These are phyloP conservation scores for Boletus putidus DNA, from an alignment of 1,284 basidiomycete species.

Conservation along the genomic window DNA sequence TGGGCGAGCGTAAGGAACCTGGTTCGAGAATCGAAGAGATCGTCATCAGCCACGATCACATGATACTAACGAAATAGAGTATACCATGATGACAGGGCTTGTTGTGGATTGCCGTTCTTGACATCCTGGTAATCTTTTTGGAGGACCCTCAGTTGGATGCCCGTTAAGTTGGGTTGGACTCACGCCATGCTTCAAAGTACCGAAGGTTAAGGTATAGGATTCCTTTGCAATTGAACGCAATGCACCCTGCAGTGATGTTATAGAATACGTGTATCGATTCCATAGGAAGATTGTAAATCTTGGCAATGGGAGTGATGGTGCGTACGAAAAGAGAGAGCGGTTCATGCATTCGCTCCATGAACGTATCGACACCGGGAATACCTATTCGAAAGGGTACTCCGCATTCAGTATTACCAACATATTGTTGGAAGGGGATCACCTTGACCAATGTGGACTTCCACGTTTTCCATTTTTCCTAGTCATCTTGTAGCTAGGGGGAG, in stretches of 20 bases:
- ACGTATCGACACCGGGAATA: not conserved
- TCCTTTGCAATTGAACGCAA: not conserved
- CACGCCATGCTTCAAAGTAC: not conserved
- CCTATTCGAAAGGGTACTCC: not conserved
- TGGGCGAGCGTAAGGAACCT: conserved; percentile 69
- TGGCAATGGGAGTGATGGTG: not conserved
- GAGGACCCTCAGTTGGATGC: not conserved
- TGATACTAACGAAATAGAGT: too few species aligned
- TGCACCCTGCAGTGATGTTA: not conserved
- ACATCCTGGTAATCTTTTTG: too few species aligned
- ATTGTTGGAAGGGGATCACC: not conserved
- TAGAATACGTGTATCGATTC: not conserved
- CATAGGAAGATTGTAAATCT: not conserved
- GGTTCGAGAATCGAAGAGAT: not conserved
- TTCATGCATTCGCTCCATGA: not conserved
- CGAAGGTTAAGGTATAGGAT: not conserved
- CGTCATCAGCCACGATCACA: too few species aligned
- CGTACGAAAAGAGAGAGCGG: not conserved
- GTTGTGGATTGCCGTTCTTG: too few species aligned
- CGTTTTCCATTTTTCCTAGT: not conserved
- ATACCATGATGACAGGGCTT: too few species aligned
- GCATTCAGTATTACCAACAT: too few species aligned
- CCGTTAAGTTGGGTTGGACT: not conserved
- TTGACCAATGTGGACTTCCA: not conserved
- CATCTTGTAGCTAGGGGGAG: not conserved